Evolutionary conservation across 148 eudicot species (phyloP).

Genomic region (Dysphania ambrosioides): DNA sequence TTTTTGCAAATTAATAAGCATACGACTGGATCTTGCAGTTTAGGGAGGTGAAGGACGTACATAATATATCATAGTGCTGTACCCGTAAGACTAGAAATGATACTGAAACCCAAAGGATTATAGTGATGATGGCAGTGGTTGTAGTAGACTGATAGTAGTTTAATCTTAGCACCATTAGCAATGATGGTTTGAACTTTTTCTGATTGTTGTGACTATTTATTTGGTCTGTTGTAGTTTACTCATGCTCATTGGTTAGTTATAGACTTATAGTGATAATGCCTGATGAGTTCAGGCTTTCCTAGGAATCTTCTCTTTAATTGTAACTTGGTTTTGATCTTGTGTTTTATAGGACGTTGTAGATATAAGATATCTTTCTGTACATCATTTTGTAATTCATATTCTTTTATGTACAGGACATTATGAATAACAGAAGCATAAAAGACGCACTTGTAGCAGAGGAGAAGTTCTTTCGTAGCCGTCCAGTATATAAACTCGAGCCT

Average conservation of each 20-base stretch:
- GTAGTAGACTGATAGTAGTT: not conserved
- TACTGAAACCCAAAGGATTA: too few relatives aligned
- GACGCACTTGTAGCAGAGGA: slow-evolving; percentile 96
- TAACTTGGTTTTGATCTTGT: not conserved
- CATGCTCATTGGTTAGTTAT: not conserved
- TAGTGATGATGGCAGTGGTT: not conserved
- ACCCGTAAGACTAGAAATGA: not conserved
- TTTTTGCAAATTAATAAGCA: too few relatives aligned
- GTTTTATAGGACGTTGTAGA: not conserved
- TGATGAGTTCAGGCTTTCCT: not conserved
- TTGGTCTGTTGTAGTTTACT: too few relatives aligned
- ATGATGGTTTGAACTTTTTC: too few relatives aligned
- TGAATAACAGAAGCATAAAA: slow-evolving; percentile 66
- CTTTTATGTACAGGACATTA: slow-evolving; percentile 88
- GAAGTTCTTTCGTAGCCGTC: slow-evolving; percentile 89
- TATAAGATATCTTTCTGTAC: not conserved
- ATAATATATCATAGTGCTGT: not conserved
- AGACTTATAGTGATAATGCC: not conserved
- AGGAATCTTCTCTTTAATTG: not conserved
- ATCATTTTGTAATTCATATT: not conserved
- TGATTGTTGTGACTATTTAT: too few relatives aligned
- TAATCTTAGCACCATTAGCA: not conserved
- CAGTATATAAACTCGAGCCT: slow-evolving; percentile 46
- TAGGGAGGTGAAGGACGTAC: not conserved
- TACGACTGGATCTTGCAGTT: not conserved